Percentiles rank a stretch among this genome's conserved stretches.
phyloP scores from a whole-genome alignment of 2,329 filamentous ascomycete genomes.

The Colletotrichum noveboracense region DNA sequence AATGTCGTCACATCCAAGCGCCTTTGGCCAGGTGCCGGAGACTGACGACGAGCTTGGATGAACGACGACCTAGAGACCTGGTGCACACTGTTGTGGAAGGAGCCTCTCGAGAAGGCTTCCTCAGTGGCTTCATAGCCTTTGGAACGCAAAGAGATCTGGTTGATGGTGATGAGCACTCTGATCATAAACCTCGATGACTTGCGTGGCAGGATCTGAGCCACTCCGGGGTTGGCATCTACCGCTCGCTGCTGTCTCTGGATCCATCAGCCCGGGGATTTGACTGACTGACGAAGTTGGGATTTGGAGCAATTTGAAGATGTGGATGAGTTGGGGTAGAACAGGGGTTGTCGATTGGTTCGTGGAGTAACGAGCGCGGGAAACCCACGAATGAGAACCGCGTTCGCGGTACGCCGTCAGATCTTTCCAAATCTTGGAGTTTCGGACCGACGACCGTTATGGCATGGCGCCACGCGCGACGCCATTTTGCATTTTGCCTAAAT shows the following conservation, averaged over 20 bases:
- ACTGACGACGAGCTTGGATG: background rate
- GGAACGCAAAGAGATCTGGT: background rate
- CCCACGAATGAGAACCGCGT: slow-evolving; percentile 13
- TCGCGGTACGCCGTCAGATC: background rate
- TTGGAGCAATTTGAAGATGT: slow-evolving; percentile 2
- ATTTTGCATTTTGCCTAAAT: slow-evolving; percentile 17
- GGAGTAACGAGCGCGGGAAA: background rate
- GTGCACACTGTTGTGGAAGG: background rate
- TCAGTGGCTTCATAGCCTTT: background rate
- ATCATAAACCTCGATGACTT: background rate
- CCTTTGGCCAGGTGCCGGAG: background rate
- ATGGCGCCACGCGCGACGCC: slow-evolving; percentile 20
- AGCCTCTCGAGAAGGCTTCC: background rate
- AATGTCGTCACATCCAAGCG: background rate
- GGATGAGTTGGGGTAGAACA: slow-evolving; percentile 21
- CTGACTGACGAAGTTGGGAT: background rate
- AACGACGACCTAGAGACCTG: background rate
- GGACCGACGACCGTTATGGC: slow-evolving; percentile 23
- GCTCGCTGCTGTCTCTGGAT: background rate
- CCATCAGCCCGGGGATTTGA: background rate
- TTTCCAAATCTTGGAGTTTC: slow-evolving; percentile 21
- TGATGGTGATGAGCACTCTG: background rate
- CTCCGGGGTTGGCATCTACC: background rate
- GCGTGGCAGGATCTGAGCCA: background rate
- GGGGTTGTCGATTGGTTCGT: slow-evolving; percentile 10